Evolutionary conservation across 2,329 filamentous ascomycete species (phyloP), one percentile per base, ranked within the genome.

Genomic region (Botryotinia globosa): DNA sequence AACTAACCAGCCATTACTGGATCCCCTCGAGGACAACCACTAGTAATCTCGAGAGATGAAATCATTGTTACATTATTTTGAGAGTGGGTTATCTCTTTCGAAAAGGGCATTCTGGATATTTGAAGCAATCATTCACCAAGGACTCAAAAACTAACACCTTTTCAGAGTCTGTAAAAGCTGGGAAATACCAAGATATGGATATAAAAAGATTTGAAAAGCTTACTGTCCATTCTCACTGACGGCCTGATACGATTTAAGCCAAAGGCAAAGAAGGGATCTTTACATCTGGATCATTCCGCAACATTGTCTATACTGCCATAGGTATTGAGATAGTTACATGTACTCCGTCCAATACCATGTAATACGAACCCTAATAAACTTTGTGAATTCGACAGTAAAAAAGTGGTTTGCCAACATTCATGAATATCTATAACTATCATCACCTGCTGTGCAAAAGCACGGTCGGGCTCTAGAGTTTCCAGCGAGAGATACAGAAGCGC

Each of bases 381-480:
- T 54, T 29, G 6, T 18, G 14, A 18, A 16, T 7, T 18, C n/a
- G 51, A 29, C 1, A 29, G n/a, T 29, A 29, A 54, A 18, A 6
- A 3, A 29, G 10, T 16, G 6, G 10, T n/a, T 14, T 51, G 25
- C 14, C 25, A 51, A 16, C 25, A 14, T n/a, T n/a, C 14, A 14
- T 51, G 2, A n/a, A n/a, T 12, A n/a, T 7, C 1, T 16, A 7
- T 0, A 16, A 2, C 0, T n/a, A 18, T 6, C 7, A 29, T 18
- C 16, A n/a, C 14, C n/a, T 29, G 8, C 2, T 6, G 6, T 9
- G 7, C n/a, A 14, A 29, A 1, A 54, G 14, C 3, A 54, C 6
- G 0, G 16, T 3, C 16, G 4, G n/a, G 1, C 8, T 29, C 7
- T 29, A 16, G n/a, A 54, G 2, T n/a, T 54, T 8, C 3, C 5